Percentiles rank a stretch among this genome's conserved stretches.
These are phyloP conservation scores for Terfezia claveryi DNA, from an alignment of 495 filamentous ascomycete species.

Conservation along the genomic window DNA sequence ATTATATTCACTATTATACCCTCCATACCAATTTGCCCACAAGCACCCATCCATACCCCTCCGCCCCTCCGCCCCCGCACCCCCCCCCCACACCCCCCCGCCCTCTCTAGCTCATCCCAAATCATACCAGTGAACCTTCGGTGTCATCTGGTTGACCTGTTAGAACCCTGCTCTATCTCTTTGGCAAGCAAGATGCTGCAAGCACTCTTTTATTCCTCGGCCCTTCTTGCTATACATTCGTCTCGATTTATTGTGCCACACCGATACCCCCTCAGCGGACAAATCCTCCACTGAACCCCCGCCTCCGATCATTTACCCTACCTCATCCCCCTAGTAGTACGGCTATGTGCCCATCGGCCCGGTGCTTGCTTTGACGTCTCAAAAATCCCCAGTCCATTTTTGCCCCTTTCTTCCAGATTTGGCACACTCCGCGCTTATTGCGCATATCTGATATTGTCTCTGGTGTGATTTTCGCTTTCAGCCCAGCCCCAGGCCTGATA, in stretches of 20 bases:
- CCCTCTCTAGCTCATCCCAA: slow-evolving; percentile 2
- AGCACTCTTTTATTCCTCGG: background rate
- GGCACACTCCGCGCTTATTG: background rate
- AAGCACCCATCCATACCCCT: slow-evolving; percentile 12
- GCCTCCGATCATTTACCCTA: background rate
- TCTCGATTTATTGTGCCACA: background rate
- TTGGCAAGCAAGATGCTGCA: slow-evolving; percentile 6
- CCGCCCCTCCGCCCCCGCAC: slow-evolving; percentile 2
- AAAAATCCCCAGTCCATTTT: background rate
- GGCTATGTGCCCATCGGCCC: background rate
- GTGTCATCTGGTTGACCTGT: background rate
- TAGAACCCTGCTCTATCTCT: background rate
- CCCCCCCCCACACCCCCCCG: no score
- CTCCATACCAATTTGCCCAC: slow-evolving; percentile 14
- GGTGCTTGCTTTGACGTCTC: background rate
- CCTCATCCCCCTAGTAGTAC: background rate
- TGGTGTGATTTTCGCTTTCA: background rate
- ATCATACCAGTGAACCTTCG: background rate
- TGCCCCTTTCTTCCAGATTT: background rate
- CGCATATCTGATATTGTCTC: background rate
- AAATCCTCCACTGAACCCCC: background rate
- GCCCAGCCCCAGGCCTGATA: background rate
- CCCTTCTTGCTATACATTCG: slow-evolving; percentile 5
- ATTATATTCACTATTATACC: background rate
- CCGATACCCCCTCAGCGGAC: background rate